Evolutionary conservation across 2,329 filamentous ascomycete species (phyloP).

Genomic region (Ustulina deusta): DNA sequence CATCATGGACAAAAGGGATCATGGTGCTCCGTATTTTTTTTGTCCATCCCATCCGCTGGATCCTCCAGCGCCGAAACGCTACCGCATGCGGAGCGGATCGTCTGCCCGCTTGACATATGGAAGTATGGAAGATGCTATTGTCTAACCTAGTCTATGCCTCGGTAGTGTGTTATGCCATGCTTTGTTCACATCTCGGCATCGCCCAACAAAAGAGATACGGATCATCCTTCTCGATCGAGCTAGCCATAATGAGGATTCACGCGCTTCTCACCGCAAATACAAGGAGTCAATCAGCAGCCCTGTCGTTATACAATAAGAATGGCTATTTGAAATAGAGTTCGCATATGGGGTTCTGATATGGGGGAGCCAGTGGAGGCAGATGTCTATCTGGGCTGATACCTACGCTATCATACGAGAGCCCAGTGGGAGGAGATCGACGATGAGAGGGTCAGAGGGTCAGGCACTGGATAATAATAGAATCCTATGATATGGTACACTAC

Average conservation of each 20-base stretch:
- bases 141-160: background rate
- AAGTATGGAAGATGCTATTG: constrained; percentile 2
- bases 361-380: constrained; percentile 2
- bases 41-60: background rate
- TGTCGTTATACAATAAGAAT: background rate
- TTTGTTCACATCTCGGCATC: background rate
- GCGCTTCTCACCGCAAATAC: background rate
- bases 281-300: background rate
- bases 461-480: constrained; percentile 13
- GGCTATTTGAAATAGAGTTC: background rate
- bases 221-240: constrained; percentile 6
- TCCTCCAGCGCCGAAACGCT: constrained; percentile 6
- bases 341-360: background rate
- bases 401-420: constrained; percentile 3
- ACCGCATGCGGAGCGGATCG: constrained; percentile 8
- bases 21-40: background rate
- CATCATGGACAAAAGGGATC: constrained; percentile 13
- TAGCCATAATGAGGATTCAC: background rate
- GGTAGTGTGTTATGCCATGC: too few species aligned
- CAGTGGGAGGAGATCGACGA: constrained; percentile 14
- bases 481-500: background rate
- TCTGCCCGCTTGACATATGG: background rate
- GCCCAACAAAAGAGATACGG: constrained; percentile 5
- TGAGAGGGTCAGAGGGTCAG: background rate
- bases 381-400: background rate